A percentile compares a stretch with the other conserved stretches of the same genome.
phyloP scores from a whole-genome alignment of 2,329 filamentous ascomycete genomes.

The Amesomyces nigricolor region DNA sequence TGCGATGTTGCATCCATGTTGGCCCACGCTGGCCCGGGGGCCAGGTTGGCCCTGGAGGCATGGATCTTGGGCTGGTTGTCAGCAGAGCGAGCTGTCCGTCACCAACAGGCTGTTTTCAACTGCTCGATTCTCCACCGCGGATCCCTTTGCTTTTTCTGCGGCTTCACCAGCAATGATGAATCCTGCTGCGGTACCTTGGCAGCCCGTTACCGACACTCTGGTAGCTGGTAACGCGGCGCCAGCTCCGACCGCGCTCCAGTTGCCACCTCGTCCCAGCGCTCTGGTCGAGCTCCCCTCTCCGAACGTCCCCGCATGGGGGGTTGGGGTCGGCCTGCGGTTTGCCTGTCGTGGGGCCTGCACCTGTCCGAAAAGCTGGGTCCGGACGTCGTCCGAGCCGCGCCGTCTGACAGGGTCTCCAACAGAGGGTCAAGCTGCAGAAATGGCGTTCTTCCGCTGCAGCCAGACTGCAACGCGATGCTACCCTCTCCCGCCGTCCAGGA shows the following conservation, averaged over 20 bases:
- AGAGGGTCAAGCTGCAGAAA: constrained; percentile 22
- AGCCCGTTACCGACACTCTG: constrained; percentile 11
- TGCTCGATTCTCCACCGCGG: neutral
- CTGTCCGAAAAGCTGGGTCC: constrained; percentile 18
- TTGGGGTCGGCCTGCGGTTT: constrained; percentile 4
- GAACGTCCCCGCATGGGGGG: neutral
- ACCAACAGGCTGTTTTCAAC: too few relatives aligned
- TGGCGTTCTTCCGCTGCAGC: constrained; percentile 23
- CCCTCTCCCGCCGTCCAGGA: constrained; percentile 15
- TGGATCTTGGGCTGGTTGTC: neutral
- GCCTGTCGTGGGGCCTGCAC: constrained; percentile 8
- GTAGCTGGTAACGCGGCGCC: constrained; percentile 12
- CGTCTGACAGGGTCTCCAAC: constrained; percentile 16
- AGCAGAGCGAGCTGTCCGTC: neutral
- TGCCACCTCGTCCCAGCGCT: constrained; percentile 11
- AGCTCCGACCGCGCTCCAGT: neutral
- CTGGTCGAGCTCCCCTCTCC: constrained; percentile 8
- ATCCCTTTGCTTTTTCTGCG: neutral
- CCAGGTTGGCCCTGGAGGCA: too few relatives aligned
- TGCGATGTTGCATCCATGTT: constrained; percentile 5
- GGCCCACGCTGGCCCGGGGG: too few relatives aligned
- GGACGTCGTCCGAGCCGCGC: constrained; percentile 4
- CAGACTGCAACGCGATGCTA: constrained; percentile 12
- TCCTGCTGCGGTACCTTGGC: neutral
- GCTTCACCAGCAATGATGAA: neutral